These are phyloP conservation scores for Stygiomarasmius scandens DNA, from an alignment of 1,284 basidiomycete genomes.

Conservation along the genomic window DNA sequence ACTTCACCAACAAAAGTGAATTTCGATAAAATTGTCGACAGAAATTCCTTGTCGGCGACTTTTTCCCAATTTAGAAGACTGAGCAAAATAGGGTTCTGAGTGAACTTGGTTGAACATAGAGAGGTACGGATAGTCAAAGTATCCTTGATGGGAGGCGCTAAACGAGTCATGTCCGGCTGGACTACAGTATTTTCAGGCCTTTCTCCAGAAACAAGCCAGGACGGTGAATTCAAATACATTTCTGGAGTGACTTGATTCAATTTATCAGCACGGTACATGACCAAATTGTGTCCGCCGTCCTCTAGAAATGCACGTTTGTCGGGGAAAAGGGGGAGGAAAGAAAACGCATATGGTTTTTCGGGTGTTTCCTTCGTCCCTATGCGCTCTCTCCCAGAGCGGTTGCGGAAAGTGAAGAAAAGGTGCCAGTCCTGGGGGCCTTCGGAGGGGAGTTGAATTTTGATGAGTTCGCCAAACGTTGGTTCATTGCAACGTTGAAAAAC, in stretches of 20 bases:
- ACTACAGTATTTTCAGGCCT: constrained; percentile 61
- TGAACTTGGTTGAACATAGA: constrained; percentile 90
- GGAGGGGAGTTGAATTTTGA: constrained; percentile 83
- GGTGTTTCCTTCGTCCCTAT: constrained; percentile 36
- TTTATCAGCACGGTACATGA: constrained; percentile 82
- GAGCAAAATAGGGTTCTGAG: constrained; percentile 88
- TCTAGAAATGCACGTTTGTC: constrained; percentile 82
- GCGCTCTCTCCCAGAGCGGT: constrained; percentile 65
- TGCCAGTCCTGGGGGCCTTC: constrained; percentile 81
- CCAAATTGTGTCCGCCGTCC: constrained; percentile 87
- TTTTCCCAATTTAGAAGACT: constrained; percentile 86
- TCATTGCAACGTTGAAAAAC: constrained; percentile 86
- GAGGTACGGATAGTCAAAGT: constrained; percentile 85
- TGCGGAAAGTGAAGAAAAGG: constrained; percentile 92
- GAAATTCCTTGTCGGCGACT: constrained; percentile 62
- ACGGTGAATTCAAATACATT: constrained; percentile 71
- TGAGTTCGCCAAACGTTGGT: constrained; percentile 91
- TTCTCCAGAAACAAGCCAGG: constrained; percentile 57
- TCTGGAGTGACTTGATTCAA: constrained; percentile 62
- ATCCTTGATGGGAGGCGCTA: constrained; percentile 76
- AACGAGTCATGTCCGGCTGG: constrained; percentile 64
- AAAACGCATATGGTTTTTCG: constrained; percentile 90
- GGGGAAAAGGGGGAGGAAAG: constrained; percentile 87
- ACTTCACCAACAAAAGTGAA: constrained; percentile 93
- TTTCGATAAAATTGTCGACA: constrained; percentile 78